Evolutionary conservation across 768 basidiomycete genomes (phyloP).

Genomic region (Russula sp.): DNA sequence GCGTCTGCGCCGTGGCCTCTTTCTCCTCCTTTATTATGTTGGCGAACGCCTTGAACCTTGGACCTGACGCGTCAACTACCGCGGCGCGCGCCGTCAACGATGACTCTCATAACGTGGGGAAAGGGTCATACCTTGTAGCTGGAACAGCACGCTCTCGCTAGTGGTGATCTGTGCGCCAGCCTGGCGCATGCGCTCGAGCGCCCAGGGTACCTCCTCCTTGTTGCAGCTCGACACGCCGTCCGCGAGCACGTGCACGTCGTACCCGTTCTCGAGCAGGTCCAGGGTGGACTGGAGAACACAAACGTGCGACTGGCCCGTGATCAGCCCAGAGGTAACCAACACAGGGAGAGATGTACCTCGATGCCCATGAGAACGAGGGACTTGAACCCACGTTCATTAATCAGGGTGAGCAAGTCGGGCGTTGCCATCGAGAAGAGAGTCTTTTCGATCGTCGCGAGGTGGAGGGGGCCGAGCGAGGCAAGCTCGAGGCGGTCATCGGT

Average conservation of each 20-base stretch:
- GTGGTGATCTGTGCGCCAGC: constrained; percentile 75
- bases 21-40: constrained; percentile 74
- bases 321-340: neutral
- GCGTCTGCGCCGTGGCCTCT: constrained; percentile 43
- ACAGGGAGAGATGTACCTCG: constrained; percentile 50
- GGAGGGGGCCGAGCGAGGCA: constrained; percentile 45
- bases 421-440: constrained; percentile 83
- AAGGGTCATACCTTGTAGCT: constrained; percentile 54
- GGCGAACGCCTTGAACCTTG: constrained; percentile 69
- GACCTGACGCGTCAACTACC: constrained; percentile 52
- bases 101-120: constrained; percentile 11
- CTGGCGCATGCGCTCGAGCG: constrained; percentile 60
- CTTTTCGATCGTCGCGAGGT: constrained; percentile 65
- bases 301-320: constrained; percentile 61
- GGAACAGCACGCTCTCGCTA: constrained; percentile 76
- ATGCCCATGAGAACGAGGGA: constrained; percentile 81
- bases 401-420: constrained; percentile 50
- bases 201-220: constrained; percentile 70
- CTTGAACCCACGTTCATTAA: constrained; percentile 44
- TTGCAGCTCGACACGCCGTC: constrained; percentile 85
- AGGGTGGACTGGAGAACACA: constrained; percentile 83
- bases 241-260: constrained; percentile 63
- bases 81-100: constrained; percentile 18
- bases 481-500: constrained; percentile 14
- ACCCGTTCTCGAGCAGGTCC: constrained; percentile 48